phyloP scores from a whole-genome alignment of 192 early-diverging fungal genomes.

The Lunasporangiospora selenospora region DNA sequence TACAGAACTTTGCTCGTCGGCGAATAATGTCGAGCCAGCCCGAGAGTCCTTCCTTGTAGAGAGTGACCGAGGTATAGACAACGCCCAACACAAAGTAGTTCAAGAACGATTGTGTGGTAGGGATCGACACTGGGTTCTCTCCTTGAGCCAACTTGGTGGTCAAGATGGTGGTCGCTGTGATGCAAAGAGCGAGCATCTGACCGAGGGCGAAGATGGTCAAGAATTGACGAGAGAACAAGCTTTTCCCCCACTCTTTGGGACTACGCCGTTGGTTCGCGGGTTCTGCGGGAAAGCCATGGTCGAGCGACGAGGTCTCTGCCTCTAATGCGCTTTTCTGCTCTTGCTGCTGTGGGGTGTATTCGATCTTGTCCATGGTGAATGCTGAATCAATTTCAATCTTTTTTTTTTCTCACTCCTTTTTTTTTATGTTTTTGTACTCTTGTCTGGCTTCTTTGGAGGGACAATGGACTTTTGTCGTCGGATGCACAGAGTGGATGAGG shows the following conservation, averaged over 20 bases:
- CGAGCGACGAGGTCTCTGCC: not conserved
- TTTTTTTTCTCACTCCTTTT: constrained; percentile 5
- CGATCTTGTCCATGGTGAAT: constrained; percentile 3
- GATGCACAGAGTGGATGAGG: not conserved
- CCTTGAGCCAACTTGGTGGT: constrained; percentile 67
- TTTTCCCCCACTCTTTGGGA: not conserved
- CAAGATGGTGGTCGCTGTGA: constrained; percentile 74
- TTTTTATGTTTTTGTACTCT: not conserved
- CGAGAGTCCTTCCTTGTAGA: constrained; percentile 57
- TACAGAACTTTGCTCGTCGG: constrained; percentile 53
- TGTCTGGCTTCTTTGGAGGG: not conserved
- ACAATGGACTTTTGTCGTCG: not conserved
- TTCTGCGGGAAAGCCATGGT: not conserved
- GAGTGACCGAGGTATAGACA: constrained; percentile 56
- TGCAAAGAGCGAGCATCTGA: constrained; percentile 76
- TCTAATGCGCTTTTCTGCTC: not conserved
- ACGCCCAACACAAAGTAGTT: constrained; percentile 74
- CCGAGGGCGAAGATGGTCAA: constrained; percentile 58
- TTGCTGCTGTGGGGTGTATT: not conserved
- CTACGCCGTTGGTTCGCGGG: constrained; percentile 15
- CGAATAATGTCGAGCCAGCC: constrained; percentile 55
- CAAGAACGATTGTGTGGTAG: constrained; percentile 77
- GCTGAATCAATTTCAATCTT: constrained; percentile 17
- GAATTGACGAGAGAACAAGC: constrained; percentile 36
- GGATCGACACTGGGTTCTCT: constrained; percentile 54